Evolutionary conservation across 2,329 filamentous ascomycete species (phyloP), one percentile per base, ranked within the genome.

Genomic region (Chrysoporthe puriensis): DNA sequence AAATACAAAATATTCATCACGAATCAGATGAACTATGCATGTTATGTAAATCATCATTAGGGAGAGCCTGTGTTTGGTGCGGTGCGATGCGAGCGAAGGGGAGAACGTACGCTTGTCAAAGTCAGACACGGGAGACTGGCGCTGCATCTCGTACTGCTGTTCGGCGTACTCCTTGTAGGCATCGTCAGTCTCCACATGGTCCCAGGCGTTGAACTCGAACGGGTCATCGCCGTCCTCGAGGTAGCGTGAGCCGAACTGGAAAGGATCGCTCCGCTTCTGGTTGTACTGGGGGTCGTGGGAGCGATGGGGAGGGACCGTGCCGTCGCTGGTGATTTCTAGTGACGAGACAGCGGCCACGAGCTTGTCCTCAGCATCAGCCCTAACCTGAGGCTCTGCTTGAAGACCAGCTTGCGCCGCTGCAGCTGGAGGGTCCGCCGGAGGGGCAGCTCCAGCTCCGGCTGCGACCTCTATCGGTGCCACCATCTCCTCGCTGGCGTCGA

Each of bases 201-300:
- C 96, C 96, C 96, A 99, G 48, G 96, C 96, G 79, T 99, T 99
- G 87, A 96, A 97, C 78, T 96, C 91, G 81, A 95, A 99, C 75
- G 97, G 92, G 77, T 98, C 86, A 81, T 97, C 94, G 76, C 89
- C 88, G 78, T 95, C 86, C 74, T 91, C 89, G 63, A 99, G 88
- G 75, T 87, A 92, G 69, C 95, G 92, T 60, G 92, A 96, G 70
- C 96, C 96, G 79, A 99, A 99, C 79, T 96, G 91, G 79, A 98
- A 99, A 21, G 96, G 96, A 76, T 97, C 94, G 76, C 83, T 92
- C 74, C 93, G 88, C 82, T 98, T 98, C 80, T 91, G 84, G 78
- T 94, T 96, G 78, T 90, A 81, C 71, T 81, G 75, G 50, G 91
- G 88, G 74, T 91, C 85, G 78, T 94, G 91, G 32, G 91, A 92